phyloP scores from a whole-genome alignment of 352 stramenopile species.

The Pythium dissimile region DNA sequence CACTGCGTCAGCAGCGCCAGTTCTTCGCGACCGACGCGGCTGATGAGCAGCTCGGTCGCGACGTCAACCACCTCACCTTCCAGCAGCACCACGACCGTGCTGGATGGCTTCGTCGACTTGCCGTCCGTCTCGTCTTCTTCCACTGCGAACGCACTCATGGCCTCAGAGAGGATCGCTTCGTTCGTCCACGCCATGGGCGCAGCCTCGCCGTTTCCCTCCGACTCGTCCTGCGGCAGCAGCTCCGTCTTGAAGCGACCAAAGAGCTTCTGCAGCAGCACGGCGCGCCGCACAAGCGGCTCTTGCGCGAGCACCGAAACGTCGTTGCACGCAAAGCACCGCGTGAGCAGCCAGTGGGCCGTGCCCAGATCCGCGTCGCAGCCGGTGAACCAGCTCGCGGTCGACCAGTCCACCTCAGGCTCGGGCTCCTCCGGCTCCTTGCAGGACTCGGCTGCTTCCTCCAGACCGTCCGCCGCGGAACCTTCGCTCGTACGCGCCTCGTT shows the following conservation, averaged over 20 bases:
- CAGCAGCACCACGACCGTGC: conserved; percentile 28
- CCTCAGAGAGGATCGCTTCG: conserved; percentile 7
- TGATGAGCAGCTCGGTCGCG: conserved; percentile 63
- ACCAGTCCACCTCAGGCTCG: conserved; percentile 28
- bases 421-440: no score
- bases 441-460: neutral
- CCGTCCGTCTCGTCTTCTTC: neutral
- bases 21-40: conserved; percentile 33
- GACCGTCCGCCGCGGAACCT: neutral
- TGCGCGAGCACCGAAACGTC: conserved; percentile 34
- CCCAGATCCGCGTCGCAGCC: conserved; percentile 36
- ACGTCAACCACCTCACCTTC: conserved; percentile 62
- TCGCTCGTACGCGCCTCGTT: neutral
- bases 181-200: neutral
- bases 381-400: conserved; percentile 42
- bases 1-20: conserved; percentile 38
- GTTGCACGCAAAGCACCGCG: conserved; percentile 39
- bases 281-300: conserved; percentile 22
- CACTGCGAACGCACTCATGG: neutral
- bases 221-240: conserved; percentile 31
- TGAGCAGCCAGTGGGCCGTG: conserved; percentile 59
- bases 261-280: conserved; percentile 39
- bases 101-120: neutral
- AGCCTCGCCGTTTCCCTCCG: conserved; percentile 7
- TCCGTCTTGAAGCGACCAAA: conserved; percentile 29